Evolutionary conservation across 2,329 filamentous ascomycete species (phyloP).

Genomic region (Penicillium sp.): DNA sequence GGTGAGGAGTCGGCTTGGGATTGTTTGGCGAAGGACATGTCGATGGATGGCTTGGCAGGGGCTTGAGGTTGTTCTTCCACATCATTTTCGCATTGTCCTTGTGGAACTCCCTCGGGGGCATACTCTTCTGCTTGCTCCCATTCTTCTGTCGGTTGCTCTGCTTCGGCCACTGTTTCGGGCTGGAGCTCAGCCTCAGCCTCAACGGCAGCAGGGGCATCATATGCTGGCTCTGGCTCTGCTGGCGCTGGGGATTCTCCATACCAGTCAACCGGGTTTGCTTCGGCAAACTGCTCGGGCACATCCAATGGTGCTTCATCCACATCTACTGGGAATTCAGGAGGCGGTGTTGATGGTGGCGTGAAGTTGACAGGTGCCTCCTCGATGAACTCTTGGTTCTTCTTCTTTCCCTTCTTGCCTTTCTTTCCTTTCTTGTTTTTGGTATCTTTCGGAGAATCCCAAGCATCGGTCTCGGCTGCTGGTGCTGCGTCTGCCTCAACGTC

Average conservation of each 20-base stretch:
- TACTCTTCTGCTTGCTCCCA: background rate
- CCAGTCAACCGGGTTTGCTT: background rate
- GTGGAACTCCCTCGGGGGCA: background rate
- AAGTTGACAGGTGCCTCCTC: constrained; percentile 29
- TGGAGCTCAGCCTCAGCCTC: constrained; percentile 2
- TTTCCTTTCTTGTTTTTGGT: constrained; percentile 26
- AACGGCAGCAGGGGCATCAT: background rate
- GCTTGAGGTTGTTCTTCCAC: constrained; percentile 1
- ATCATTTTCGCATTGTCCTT: constrained; percentile 5
- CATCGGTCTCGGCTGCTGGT: background rate
- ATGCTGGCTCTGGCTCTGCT: background rate
- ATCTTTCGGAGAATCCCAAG: background rate
- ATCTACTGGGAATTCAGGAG: constrained; percentile 15
- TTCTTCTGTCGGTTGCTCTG: background rate
- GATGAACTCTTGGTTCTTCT: constrained; percentile 19
- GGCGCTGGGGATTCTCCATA: background rate
- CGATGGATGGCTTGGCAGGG: constrained; percentile 27
- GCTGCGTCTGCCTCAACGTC: background rate
- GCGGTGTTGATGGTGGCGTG: constrained; percentile 42
- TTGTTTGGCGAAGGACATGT: constrained; percentile 40
- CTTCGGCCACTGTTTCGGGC: background rate
- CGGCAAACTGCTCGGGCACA: background rate
- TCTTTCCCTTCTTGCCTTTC: constrained; percentile 31
- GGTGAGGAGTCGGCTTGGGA: constrained; percentile 31
- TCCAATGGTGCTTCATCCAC: background rate